Base-by-base conservation (phyloP, 805 yeast species). In the Wickerhamomyces mucosus region DNA sequence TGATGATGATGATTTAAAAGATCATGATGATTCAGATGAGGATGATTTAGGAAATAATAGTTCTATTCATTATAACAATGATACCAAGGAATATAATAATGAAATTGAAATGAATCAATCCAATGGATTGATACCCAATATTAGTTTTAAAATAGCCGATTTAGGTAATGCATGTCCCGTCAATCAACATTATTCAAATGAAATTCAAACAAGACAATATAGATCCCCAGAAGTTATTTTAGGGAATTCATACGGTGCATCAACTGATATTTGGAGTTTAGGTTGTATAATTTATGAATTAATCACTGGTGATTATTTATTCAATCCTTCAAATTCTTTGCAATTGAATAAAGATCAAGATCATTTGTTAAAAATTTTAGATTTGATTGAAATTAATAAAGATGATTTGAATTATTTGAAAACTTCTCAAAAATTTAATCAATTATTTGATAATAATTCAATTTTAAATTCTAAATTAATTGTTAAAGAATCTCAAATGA, bases 81-180 rank as follows among this genome's bases (percentile, higher is more conserved):
- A 24, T 18, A 14, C 7, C 13, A 10, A 6, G 7, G 12, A 17
- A 8, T 7, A 19, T 19, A 13, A 29, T 18, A 18, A 25, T 13
- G 27, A 25, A 12, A 12, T 7, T 8, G 18, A 26, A 15, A 18
- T 20, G 5, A n/a, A 19, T 4, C 15, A 25, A 16, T 11, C 12
- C 22, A 15, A 26, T 33, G n/a, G n/a, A 4, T 21, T 41, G 17
- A 38, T 45, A 42, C 24, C 38, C n/a, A n/a, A n/a, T n/a, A n/a
- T n/a, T n/a, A n/a, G n/a, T n/a, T n/a, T 76, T 22, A 77, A 77
- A 42, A 67, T 77, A 24, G 83, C 83, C 3, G 84, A 77, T 51
- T 60, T 77, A 38, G 84, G 84, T 21, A 77, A 77, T 48, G 79
- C 82, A 4, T 75, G 82, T 51, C 75, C 77, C 73, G 56, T 61